Percentiles rank a stretch among this genome's conserved stretches.
These are phyloP conservation scores for Leccinum subgranulosum DNA, from an alignment of 768 basidiomycete species.

Conservation along the genomic window DNA sequence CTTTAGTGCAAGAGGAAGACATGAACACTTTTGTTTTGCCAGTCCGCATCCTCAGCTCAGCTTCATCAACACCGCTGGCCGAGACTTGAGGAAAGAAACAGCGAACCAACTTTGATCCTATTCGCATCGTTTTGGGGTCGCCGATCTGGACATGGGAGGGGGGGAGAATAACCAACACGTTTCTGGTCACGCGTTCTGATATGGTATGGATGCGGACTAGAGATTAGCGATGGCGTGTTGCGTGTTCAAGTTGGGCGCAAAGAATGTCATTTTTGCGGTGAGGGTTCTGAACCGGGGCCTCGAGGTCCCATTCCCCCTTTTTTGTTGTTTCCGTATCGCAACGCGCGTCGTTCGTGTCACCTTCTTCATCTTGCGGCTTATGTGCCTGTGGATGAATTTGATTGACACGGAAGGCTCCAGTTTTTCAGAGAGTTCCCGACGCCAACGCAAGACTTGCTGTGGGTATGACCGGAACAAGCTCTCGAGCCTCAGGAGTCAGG, in stretches of 20 bases:
- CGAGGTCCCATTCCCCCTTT: not conserved
- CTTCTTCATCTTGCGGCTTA: not conserved
- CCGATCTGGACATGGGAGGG: constrained; percentile 6
- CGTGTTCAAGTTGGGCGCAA: constrained; percentile 14
- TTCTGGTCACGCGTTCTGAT: constrained; percentile 14
- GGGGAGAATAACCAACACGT: constrained; percentile 11
- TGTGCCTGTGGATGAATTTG: not conserved
- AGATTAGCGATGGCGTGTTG: constrained; percentile 1
- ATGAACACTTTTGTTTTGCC: constrained; percentile 3
- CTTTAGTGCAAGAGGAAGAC: not conserved
- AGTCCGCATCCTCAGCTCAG: constrained; percentile 5
- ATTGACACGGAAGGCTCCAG: not conserved
- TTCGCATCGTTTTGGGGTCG: not conserved
- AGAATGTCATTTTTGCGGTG: constrained; percentile 7
- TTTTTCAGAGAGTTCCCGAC: not conserved
- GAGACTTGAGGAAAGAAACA: not conserved
- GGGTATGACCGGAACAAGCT: not conserved
- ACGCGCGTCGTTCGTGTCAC: not conserved
- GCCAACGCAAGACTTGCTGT: not conserved
- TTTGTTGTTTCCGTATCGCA: not conserved
- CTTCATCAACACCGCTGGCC: not conserved
- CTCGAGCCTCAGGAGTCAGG: constrained; percentile 17
- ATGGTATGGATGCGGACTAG: not conserved
- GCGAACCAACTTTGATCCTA: constrained; percentile 1
- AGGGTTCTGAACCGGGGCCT: constrained; percentile 7